Evolutionary conservation across 2,329 filamentous ascomycete species (phyloP).

Genomic region (Nakataea oryzae): DNA sequence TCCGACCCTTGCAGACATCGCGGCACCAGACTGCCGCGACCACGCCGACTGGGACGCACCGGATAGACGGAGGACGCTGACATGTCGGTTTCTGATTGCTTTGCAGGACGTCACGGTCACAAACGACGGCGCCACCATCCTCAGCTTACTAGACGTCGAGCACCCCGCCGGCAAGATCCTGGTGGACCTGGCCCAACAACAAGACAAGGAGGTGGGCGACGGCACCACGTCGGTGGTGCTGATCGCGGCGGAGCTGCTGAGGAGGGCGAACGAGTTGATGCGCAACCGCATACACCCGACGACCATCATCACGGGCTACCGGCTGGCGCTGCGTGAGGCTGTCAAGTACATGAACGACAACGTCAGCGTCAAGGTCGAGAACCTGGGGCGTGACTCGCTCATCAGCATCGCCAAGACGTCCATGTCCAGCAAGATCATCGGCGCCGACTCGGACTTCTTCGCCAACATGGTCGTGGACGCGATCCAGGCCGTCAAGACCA

Average conservation of each 20-base stretch:
- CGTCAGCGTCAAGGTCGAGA: slow-evolving; percentile 90
- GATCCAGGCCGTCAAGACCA: slow-evolving; percentile 88
- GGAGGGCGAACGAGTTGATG: slow-evolving; percentile 94
- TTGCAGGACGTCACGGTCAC: slow-evolving; percentile 89
- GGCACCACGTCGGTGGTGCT: slow-evolving; percentile 96
- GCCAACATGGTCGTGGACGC: slow-evolving; percentile 95
- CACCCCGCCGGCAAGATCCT: slow-evolving; percentile 97
- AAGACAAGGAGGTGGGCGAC: slow-evolving; percentile 98
- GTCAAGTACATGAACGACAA: slow-evolving; percentile 99
- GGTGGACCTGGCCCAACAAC: slow-evolving; percentile 93
- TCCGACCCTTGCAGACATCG: background rate
- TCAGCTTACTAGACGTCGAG: slow-evolving; percentile 90
- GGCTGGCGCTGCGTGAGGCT: slow-evolving; percentile 87
- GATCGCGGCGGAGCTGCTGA: slow-evolving; percentile 89
- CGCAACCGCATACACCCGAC: slow-evolving; percentile 99
- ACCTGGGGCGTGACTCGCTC: slow-evolving; percentile 79
- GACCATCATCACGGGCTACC: slow-evolving; percentile 97
- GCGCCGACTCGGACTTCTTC: slow-evolving; percentile 91
- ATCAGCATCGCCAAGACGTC: slow-evolving; percentile 95
- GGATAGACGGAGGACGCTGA: background rate
- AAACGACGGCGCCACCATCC: slow-evolving; percentile 95
- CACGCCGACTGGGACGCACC: no score
- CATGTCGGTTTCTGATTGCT: background rate
- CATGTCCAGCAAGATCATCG: slow-evolving; percentile 99
- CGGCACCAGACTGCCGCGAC: no score